These are phyloP conservation scores for Fragaria nilgerrensis DNA, from an alignment of 306 rosid species.

Conservation along the genomic window DNA sequence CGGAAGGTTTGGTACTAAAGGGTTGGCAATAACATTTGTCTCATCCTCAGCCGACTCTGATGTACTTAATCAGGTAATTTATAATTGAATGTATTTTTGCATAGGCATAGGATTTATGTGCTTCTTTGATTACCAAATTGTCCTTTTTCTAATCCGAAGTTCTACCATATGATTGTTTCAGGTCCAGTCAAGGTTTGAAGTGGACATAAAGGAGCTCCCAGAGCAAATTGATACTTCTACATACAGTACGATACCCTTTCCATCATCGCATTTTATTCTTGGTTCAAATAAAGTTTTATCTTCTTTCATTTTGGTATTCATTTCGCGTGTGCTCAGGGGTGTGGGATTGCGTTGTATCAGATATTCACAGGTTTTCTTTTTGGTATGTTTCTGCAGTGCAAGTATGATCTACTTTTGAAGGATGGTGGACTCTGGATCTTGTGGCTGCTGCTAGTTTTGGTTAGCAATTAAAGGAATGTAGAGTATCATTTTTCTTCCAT, in stretches of 20 bases:
- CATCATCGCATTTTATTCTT: not conserved
- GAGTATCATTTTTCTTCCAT: not conserved
- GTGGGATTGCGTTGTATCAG: not conserved
- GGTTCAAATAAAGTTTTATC: not conserved
- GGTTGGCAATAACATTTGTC: slow-evolving; percentile 96
- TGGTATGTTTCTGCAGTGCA: slow-evolving; percentile 26
- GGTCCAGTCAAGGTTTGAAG: slow-evolving; percentile 98
- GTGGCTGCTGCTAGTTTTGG: slow-evolving; percentile 1
- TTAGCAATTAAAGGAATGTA: not conserved
- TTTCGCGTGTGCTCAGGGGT: not conserved
- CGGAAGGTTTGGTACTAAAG: slow-evolving; percentile 97
- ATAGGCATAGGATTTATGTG: not conserved
- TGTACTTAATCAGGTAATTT: slow-evolving; percentile 88
- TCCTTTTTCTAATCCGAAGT: not conserved
- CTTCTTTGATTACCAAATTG: not conserved
- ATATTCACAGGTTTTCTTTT: not conserved
- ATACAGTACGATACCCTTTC: slow-evolving; percentile 53
- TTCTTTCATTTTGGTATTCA: not conserved
- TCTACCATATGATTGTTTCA: slow-evolving; percentile 24
- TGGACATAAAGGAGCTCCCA: slow-evolving; percentile 94
- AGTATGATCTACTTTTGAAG: slow-evolving; percentile 9
- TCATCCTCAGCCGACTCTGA: slow-evolving; percentile 85
- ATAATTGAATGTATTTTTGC: not conserved
- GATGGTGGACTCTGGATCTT: slow-evolving; percentile 8
- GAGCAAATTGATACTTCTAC: slow-evolving; percentile 97